Conservation (phyloP, 1,284 basidiomycete species). For the Puccinia polysora region DNA sequence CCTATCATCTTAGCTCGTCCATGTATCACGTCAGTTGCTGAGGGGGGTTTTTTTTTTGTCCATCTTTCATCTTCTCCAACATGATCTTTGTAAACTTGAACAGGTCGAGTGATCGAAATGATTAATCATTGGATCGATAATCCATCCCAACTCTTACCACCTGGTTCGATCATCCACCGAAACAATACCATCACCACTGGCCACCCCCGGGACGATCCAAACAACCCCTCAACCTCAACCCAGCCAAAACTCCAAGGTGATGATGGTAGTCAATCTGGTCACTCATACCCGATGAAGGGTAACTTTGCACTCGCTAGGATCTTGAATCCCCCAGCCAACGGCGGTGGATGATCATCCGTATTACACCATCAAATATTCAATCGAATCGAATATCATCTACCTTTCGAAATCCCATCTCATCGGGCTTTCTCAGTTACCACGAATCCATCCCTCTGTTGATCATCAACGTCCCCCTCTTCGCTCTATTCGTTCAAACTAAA, state of each 20-base stretch:
- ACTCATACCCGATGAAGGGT: constrained; percentile 1
- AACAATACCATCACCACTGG: background rate
- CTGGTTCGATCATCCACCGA: background rate
- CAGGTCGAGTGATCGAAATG: background rate
- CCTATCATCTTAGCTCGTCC: no score
- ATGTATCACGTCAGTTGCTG: no score
- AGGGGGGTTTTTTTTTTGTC: no score
- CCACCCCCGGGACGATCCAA: background rate
- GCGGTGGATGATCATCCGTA: no score
- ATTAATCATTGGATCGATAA: background rate
- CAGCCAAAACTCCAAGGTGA: no score
- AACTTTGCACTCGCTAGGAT: constrained; percentile 9
- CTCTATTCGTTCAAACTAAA: no score
- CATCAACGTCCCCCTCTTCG: no score
- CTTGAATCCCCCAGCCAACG: constrained; percentile 3
- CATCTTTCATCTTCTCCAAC: background rate
- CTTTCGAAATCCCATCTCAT: no score
- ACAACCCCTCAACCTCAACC: background rate
- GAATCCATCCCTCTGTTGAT: no score
- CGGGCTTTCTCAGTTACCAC: no score
- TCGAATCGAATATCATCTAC: no score
- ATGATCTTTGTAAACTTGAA: background rate
- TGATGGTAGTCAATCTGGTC: background rate
- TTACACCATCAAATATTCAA: no score
- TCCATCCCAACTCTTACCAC: background rate